Evolutionary conservation across 192 early-diverging fungal genomes (phyloP).

Genomic region (Coemansia sp.): DNA sequence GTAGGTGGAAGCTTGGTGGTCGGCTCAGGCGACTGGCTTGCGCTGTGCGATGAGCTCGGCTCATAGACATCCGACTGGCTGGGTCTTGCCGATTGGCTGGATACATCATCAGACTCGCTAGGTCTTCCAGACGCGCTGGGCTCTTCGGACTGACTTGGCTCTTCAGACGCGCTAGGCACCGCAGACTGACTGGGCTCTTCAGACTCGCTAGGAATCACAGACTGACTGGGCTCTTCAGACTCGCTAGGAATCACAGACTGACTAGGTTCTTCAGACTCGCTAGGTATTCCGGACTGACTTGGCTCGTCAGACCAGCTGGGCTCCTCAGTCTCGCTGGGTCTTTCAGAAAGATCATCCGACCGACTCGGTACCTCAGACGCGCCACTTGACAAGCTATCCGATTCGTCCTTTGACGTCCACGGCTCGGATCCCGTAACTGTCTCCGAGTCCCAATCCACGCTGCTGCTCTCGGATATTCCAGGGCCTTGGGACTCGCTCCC

Average conservation of each 20-base stretch:
- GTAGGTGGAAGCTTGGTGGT: background rate
- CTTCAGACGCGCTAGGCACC: background rate
- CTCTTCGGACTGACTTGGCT: background rate
- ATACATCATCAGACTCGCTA: background rate
- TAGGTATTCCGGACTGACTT: background rate
- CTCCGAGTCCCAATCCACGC: slow-evolving; percentile 6
- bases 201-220: background rate
- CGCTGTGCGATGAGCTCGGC: background rate
- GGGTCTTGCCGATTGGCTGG: background rate
- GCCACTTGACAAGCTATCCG: background rate
- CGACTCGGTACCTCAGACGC: background rate
- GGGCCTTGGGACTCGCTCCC: background rate
- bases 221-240: background rate
- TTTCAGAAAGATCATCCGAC: background rate
- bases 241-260: background rate
- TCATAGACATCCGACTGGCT: background rate
- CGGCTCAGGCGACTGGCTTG: background rate
- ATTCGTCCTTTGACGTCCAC: background rate
- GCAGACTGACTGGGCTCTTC: background rate
- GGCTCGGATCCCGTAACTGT: background rate
- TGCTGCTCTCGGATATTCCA: background rate
- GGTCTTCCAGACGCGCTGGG: background rate
- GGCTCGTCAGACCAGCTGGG: background rate
- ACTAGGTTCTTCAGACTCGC: background rate
- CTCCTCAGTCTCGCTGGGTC: background rate